These are phyloP conservation scores for Megacollybia marginata DNA, from an alignment of 768 basidiomycete genomes.

Conservation along the genomic window DNA sequence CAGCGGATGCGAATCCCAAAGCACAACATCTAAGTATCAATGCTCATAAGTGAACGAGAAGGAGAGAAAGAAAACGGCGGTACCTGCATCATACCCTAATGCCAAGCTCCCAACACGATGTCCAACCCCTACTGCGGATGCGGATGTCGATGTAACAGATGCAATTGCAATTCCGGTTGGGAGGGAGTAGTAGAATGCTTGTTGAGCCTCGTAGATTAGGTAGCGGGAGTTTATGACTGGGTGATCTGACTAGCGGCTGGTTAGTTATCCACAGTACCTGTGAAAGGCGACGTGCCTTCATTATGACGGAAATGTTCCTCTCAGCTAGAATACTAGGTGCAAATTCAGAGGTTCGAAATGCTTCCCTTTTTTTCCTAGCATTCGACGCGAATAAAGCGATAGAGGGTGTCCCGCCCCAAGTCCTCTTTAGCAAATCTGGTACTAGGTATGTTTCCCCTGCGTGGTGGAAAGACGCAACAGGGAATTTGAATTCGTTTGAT, in stretches of 20 bases:
- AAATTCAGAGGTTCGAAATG: too few species aligned
- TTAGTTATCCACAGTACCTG: not conserved
- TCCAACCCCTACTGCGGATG: conserved; percentile 44
- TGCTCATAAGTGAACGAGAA: not conserved
- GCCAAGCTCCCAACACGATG: conserved; percentile 51
- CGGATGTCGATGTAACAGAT: conserved; percentile 48
- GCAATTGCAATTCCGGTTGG: conserved; percentile 40
- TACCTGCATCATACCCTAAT: conserved; percentile 57
- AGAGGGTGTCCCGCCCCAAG: too few species aligned
- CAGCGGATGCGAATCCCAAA: conserved; percentile 77
- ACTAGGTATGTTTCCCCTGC: too few species aligned
- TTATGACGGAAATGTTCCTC: conserved; percentile 41
- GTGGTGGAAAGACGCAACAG: too few species aligned
- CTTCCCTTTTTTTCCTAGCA: too few species aligned
- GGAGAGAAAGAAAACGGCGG: not conserved
- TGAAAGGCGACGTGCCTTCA: conserved; percentile 34
- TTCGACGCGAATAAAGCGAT: too few species aligned
- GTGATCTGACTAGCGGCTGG: too few species aligned
- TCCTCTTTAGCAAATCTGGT: too few species aligned
- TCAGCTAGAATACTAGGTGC: conserved; percentile 35
- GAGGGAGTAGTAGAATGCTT: too few species aligned
- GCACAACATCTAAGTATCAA: conserved; percentile 55
- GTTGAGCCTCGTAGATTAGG: too few species aligned
- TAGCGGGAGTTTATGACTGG: too few species aligned
- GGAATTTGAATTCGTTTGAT: too few species aligned